phyloP scores from a whole-genome alignment of 2,329 filamentous ascomycete species.

The Tolypocladium capitatum region DNA sequence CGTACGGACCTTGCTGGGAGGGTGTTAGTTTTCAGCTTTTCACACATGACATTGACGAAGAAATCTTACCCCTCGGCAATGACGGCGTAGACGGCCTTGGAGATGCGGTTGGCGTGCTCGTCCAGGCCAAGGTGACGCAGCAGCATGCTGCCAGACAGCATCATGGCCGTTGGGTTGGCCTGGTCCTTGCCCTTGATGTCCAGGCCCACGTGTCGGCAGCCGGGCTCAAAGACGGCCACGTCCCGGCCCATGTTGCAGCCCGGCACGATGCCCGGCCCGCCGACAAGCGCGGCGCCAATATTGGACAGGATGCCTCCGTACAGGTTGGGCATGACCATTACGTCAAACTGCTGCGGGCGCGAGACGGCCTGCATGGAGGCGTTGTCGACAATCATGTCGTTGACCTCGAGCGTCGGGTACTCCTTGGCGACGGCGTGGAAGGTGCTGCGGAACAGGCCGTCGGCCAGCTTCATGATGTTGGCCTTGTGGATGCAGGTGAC shows the following conservation, averaged over 20 bases:
- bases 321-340: constrained; percentile 99
- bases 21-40: no score
- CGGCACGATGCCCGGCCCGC: constrained; percentile 90
- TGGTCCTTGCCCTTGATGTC: constrained; percentile 99
- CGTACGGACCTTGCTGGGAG: constrained; percentile 64
- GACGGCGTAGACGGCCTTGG: constrained; percentile 63
- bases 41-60: no score
- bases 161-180: constrained; percentile 92
- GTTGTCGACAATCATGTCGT: constrained; percentile 99
- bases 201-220: constrained; percentile 96
- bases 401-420: constrained; percentile 88
- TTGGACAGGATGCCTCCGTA: constrained; percentile 99
- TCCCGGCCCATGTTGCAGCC: constrained; percentile 99
- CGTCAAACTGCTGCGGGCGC: constrained; percentile 93
- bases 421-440: constrained; percentile 89
- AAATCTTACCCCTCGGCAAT: constrained; percentile 85
- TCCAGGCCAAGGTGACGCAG: constrained; percentile 93
- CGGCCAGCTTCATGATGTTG: constrained; percentile 99
- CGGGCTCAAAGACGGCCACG: constrained; percentile 95
- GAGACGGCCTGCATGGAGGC: constrained; percentile 98
- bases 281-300: constrained; percentile 93
- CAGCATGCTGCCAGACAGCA: constrained; percentile 93
- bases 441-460: constrained; percentile 96
- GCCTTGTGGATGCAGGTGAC: constrained; percentile 99
- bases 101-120: constrained; percentile 96